Evolutionary conservation across 441 rosid species (phyloP).

Genomic region (Cnidoscolus chayamansa): DNA sequence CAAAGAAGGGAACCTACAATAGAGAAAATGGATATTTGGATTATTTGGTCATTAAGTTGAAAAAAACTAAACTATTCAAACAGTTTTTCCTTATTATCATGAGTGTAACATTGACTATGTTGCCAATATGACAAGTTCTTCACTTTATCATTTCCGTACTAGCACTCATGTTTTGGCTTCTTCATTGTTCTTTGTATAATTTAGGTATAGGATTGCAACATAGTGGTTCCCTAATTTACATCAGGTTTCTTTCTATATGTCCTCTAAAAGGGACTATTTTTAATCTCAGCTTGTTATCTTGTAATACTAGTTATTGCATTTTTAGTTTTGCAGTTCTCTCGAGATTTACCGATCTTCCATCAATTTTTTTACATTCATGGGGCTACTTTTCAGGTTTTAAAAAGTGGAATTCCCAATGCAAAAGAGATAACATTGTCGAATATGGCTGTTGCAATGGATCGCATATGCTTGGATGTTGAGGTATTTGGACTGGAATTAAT

Average conservation of each 20-base stretch:
- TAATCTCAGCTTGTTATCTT: conserved; percentile 15
- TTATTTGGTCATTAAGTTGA: no score
- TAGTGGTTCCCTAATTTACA: not conserved
- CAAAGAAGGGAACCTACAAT: no score
- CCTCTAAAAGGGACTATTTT: conserved; percentile 14
- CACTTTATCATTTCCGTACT: not conserved
- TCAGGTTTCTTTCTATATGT: not conserved
- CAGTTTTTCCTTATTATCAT: not conserved
- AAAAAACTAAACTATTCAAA: not conserved
- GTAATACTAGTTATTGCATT: conserved; percentile 3
- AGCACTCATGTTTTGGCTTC: not conserved
- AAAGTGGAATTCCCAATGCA: conserved; percentile 64
- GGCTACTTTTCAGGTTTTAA: conserved; percentile 55
- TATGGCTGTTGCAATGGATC: conserved; percentile 79
- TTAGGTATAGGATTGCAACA: not conserved
- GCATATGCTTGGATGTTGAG: conserved; percentile 75
- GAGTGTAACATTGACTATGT: not conserved
- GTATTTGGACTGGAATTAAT: conserved; percentile 35
- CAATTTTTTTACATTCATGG: conserved; percentile 11
- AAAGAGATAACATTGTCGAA: conserved; percentile 65
- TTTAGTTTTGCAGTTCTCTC: conserved; percentile 11
- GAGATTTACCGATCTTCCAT: conserved; percentile 17
- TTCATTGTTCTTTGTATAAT: not conserved
- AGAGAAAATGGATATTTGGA: no score
- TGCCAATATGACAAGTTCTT: not conserved